Base-by-base conservation (phyloP, 2,329 filamentous ascomycete genomes). In the Dothistroma pini region DNA sequence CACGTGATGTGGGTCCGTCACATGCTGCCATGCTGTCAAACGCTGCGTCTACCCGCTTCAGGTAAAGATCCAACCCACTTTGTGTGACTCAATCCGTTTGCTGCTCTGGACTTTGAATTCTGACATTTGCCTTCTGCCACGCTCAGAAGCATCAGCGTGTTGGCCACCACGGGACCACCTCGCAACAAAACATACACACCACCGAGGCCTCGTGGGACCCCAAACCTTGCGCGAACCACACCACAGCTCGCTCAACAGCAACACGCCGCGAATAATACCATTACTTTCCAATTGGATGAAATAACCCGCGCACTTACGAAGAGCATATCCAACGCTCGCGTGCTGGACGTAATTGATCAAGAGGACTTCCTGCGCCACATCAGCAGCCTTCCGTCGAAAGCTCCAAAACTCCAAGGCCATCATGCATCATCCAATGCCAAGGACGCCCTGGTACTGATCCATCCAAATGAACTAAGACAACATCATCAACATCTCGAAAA, bases 1-100 rank as follows among this genome's bases (percentile, higher is more conserved):
- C 48, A 69, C 66, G 32, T 73, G 64, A 70, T 50, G 31, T 48
- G 1, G 51, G 5, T 12, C 14, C 22, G 21, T n/a, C 51, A 32
- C 51, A 35, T 53, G 51, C 51, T 53, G 25, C 9, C 11, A 3
- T 35, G 29, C 31, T 35, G 29, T 53, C 25, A 25, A 11, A 51
- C 31, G 25, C 25, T 53, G 51, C 51, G 19, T 35, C 8, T 53
- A 21, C 31, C 55, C 55, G 55, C 41, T 57, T 38, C 29, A 11
- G 35, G 21, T 22, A 50, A 21, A 19, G n/a, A 25, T 35, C 19
- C 31, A 32, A 35, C 29, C 51, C 51, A 35, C 51, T 53, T 53
- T 53, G 51, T 53, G 51, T 19, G 25, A 53, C 51, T 29, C 12
- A 10, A 19, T 29, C 21, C 48, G 19, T 29, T 29, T 51, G 48